These are phyloP conservation scores for Neovahlkampfia damariscottae DNA, from an alignment of 78 protist species.

Conservation along the genomic window DNA sequence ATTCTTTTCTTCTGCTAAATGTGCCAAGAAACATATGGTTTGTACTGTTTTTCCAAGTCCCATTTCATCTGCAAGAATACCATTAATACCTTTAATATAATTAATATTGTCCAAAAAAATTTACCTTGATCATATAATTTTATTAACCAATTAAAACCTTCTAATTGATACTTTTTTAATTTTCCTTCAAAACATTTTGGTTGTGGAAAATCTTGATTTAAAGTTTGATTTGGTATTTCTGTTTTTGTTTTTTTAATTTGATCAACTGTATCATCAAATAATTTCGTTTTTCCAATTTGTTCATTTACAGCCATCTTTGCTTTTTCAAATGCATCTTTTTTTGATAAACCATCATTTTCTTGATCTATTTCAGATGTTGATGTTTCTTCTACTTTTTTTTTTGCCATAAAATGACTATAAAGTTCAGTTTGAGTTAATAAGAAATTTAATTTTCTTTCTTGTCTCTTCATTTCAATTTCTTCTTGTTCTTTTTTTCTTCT, in stretches of 20 bases:
- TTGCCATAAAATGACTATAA: conserved; percentile 73
- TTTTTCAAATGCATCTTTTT: neutral
- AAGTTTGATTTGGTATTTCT: neutral
- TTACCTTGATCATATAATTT: conserved; percentile 71
- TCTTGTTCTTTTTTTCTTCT: conserved; percentile 30
- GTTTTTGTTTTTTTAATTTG: neutral
- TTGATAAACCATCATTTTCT: neutral
- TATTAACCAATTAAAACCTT: conserved; percentile 88
- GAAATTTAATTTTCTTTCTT: conserved; percentile 73
- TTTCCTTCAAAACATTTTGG: neutral
- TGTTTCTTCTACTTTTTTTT: conserved; percentile 16
- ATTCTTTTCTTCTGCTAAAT: conserved; percentile 32
- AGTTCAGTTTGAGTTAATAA: conserved; percentile 85
- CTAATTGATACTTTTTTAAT: conserved; percentile 41
- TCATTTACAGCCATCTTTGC: neutral
- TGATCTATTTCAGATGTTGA: neutral
- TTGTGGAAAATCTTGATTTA: neutral
- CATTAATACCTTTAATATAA: conserved; percentile 78
- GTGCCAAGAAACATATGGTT: conserved; percentile 59
- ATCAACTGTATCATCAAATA: neutral
- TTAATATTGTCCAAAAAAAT: too few species aligned
- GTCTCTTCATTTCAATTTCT: conserved; percentile 68
- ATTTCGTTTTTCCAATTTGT: neutral
- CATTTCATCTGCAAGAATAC: conserved; percentile 98
- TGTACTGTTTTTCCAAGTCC: conserved; percentile 97